Conservation (phyloP, 208 protist genomes). For the Trichomonas gallinae region DNA sequence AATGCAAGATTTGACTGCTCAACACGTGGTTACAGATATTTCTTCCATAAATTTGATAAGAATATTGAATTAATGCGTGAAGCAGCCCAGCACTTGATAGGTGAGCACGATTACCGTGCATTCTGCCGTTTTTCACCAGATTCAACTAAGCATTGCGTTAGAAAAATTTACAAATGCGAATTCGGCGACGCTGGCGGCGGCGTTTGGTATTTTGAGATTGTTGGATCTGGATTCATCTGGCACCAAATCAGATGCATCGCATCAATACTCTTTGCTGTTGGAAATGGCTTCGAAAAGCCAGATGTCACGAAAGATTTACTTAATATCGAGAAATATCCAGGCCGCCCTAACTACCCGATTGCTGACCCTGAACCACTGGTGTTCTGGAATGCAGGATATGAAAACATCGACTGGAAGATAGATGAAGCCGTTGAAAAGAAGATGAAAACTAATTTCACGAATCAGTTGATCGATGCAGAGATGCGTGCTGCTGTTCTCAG, state of each 20-base stretch:
- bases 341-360: slow-evolving; percentile 24
- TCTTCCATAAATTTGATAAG: not conserved
- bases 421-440: not conserved
- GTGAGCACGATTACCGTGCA: not conserved
- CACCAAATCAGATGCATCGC: slow-evolving; percentile 28
- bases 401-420: not conserved
- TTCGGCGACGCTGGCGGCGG: not conserved
- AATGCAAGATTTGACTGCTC: not conserved
- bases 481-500: not conserved
- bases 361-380: slow-evolving; percentile 14
- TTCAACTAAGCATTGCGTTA: not conserved
- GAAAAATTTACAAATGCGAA: not conserved
- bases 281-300: slow-evolving; percentile 13
- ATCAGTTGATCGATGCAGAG: not conserved
- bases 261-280: slow-evolving; percentile 22
- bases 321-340: not conserved
- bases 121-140: not conserved
- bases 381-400: slow-evolving; percentile 8
- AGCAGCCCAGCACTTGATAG: not conserved
- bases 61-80: not conserved
- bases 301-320: slow-evolving; percentile 11
- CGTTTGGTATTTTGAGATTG: not conserved
- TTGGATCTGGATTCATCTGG: slow-evolving; percentile 9
- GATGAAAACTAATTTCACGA: not conserved
- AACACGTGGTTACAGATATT: not conserved